These are phyloP conservation scores for Osmanthus fragrans DNA, from an alignment of 257 asterid species.

Conservation along the genomic window DNA sequence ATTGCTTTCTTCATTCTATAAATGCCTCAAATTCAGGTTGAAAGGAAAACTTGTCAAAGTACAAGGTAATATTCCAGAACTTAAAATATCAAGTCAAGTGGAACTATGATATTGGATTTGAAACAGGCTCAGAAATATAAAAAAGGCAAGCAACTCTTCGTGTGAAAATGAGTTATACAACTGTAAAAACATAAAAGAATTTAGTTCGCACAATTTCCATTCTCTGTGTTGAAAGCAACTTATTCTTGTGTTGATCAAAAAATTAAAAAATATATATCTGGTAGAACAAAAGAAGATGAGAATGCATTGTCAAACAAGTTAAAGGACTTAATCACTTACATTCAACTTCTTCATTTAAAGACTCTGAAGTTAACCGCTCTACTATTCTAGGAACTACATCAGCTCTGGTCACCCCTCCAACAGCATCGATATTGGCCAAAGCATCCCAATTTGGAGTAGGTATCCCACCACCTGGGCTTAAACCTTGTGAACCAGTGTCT, in stretches of 20 bases:
- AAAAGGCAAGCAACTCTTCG: neutral
- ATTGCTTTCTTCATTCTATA: neutral
- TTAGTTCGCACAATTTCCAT: constrained; percentile 2
- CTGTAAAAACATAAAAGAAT: constrained; percentile 11
- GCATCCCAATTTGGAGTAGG: constrained; percentile 99
- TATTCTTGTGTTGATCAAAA: neutral
- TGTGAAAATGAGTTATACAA: neutral
- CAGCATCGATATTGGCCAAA: constrained; percentile 93
- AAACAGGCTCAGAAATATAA: neutral
- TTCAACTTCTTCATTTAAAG: constrained; percentile 84
- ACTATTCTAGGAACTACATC: constrained; percentile 95
- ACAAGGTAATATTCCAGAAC: neutral
- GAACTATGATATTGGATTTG: neutral
- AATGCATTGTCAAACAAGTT: constrained; percentile 7
- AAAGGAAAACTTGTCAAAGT: neutral
- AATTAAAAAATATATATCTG: constrained; percentile 1
- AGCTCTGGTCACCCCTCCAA: constrained; percentile 99
- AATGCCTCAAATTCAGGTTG: neutral
- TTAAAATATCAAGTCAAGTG: neutral
- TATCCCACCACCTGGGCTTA: constrained; percentile 96
- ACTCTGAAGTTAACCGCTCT: constrained; percentile 79
- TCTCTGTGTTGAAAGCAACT: neutral
- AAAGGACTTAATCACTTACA: constrained; percentile 47
- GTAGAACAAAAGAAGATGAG: constrained; percentile 23
- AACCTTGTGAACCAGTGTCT: constrained; percentile 93